A percentile compares a stretch with the other conserved stretches of the same genome.
Conservation (phyloP, 768 basidiomycete genomes). For the Tylopilus balloui region DNA sequence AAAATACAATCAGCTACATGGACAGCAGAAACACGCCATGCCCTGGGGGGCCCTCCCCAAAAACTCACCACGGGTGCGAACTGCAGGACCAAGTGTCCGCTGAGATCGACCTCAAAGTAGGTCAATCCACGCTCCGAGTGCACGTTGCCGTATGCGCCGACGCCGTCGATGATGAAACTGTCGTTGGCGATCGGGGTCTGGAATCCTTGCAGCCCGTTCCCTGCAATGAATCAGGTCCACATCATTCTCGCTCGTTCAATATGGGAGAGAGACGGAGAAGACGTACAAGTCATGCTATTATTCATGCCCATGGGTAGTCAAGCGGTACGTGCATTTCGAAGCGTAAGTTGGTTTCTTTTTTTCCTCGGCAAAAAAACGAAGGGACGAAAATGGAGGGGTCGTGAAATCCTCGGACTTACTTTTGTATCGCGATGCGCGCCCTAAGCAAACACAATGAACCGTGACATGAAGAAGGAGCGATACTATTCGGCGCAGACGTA, state of each 20-base stretch:
- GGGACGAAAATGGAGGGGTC: too few relatives aligned
- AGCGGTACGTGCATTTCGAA: too few relatives aligned
- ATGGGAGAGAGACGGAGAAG: too few relatives aligned
- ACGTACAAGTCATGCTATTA: slow-evolving; percentile 40
- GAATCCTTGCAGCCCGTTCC: slow-evolving; percentile 69
- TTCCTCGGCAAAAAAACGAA: too few relatives aligned
- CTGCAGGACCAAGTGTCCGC: slow-evolving; percentile 75
- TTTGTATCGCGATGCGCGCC: slow-evolving; percentile 59
- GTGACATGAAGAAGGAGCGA: neutral
- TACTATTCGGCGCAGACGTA: slow-evolving; percentile 27
- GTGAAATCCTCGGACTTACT: slow-evolving; percentile 37
- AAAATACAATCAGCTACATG: neutral
- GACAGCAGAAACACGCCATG: too few relatives aligned
- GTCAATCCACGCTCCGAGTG: slow-evolving; percentile 67
- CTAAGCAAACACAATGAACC: slow-evolving; percentile 26
- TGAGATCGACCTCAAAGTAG: slow-evolving; percentile 60
- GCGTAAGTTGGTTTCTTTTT: too few relatives aligned
- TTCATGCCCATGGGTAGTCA: too few relatives aligned
- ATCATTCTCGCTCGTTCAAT: too few relatives aligned
- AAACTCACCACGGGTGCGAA: slow-evolving; percentile 52
- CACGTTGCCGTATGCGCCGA: slow-evolving; percentile 61
- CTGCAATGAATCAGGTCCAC: too few relatives aligned
- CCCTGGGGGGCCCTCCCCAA: too few relatives aligned
- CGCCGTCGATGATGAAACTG: slow-evolving; percentile 65
- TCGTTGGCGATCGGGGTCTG: slow-evolving; percentile 61